Conservation (phyloP, 495 filamentous ascomycete genomes). For the Penicillium ochrochloron region DNA sequence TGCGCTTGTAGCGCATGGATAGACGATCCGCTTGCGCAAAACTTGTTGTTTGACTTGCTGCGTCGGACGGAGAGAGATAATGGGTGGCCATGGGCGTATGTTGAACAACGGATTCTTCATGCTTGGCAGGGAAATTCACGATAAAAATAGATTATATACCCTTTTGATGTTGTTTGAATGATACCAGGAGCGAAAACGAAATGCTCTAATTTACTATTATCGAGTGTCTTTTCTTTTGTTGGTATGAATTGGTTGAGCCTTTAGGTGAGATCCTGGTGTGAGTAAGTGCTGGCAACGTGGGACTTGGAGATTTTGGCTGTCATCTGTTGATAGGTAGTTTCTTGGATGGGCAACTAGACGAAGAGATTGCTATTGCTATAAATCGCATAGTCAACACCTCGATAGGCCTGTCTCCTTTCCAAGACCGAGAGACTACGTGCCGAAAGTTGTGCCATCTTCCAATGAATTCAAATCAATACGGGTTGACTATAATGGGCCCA, state of each 20-base stretch:
- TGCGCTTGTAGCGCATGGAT: constrained; percentile 47
- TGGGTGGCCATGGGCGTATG: constrained; percentile 38
- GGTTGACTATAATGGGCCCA: no score
- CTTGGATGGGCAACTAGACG: no score
- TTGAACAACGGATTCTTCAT: constrained; percentile 29
- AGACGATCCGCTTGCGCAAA: constrained; percentile 30
- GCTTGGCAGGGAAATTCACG: constrained; percentile 22
- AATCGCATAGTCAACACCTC: no score
- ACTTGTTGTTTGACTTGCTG: constrained; percentile 32
- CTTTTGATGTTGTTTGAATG: not conserved
- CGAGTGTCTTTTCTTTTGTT: no score
- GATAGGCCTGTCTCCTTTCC: no score
- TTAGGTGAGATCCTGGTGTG: not conserved
- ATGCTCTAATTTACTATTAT: not conserved
- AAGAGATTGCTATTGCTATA: no score
- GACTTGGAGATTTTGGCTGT: not conserved
- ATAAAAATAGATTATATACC: constrained; percentile 22
- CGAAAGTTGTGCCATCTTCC: no score
- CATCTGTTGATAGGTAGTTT: no score
- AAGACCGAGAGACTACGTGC: no score
- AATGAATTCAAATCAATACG: no score
- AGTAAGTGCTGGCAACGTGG: not conserved
- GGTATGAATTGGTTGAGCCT: no score
- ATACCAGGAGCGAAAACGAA: constrained; percentile 3
- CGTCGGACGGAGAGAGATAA: constrained; percentile 34